These are phyloP conservation scores for Mortierella claussenii DNA, from an alignment of 192 early-diverging fungal genomes.

Conservation along the genomic window DNA sequence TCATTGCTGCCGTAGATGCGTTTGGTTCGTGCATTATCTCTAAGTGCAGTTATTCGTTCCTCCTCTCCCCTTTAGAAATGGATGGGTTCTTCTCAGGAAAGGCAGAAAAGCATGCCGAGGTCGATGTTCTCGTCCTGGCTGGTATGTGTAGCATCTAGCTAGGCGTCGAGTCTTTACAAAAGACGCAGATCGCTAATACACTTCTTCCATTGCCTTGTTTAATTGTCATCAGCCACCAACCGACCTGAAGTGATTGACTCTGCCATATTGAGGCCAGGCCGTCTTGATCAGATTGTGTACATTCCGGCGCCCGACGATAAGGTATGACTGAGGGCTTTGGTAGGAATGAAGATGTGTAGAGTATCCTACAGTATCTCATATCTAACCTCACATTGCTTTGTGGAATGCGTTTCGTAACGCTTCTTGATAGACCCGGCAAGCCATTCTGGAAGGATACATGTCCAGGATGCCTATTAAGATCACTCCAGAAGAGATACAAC, in stretches of 20 bases:
- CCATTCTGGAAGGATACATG: conserved; percentile 68
- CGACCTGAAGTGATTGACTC: conserved; percentile 78
- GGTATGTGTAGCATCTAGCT: conserved; percentile 64
- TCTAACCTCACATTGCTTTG: background rate
- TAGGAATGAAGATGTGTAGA: too few species aligned
- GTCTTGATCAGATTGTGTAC: conserved; percentile 82
- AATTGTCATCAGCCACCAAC: conserved; percentile 86
- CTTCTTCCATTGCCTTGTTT: too few species aligned
- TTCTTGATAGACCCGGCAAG: conserved; percentile 60
- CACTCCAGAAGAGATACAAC: conserved; percentile 51
- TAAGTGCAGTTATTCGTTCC: background rate
- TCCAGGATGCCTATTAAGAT: conserved; percentile 65
- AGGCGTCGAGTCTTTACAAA: too few species aligned
- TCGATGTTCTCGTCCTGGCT: conserved; percentile 76
- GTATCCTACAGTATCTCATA: too few species aligned
- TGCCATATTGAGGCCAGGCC: conserved; percentile 86
- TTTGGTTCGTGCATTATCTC: background rate
- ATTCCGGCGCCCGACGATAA: conserved; percentile 70
- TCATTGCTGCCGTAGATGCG: background rate
- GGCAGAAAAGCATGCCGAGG: conserved; percentile 34
- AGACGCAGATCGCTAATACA: too few species aligned
- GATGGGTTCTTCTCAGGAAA: conserved; percentile 72
- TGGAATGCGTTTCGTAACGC: too few species aligned
- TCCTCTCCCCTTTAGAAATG: conserved; percentile 68
- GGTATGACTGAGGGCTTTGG: too few species aligned